These are phyloP conservation scores for Trametes cingulata DNA, from an alignment of 768 basidiomycete genomes.

Conservation along the genomic window DNA sequence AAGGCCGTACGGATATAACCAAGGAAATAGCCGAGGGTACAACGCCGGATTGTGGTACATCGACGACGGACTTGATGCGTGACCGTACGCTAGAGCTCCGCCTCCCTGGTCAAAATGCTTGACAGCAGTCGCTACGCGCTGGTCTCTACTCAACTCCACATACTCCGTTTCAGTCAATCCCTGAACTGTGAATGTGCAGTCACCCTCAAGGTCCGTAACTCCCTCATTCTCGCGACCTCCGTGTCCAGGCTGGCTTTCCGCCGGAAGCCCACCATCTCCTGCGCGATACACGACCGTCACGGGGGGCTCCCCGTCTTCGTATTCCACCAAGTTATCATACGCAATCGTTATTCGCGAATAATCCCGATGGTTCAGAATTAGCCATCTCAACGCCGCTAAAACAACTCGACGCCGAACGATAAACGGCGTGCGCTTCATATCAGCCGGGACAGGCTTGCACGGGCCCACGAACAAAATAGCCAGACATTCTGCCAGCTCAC, in stretches of 20 bases:
- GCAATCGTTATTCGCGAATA: neutral
- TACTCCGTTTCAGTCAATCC: constrained; percentile 32
- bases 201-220: neutral
- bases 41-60: constrained; percentile 37
- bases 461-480: no score
- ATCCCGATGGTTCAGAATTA: neutral
- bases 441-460: neutral
- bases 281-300: neutral
- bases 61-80: constrained; percentile 27
- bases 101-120: constrained; percentile 30
- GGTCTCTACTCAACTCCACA: constrained; percentile 15
- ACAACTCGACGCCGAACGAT: neutral
- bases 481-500: no score
- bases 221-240: neutral
- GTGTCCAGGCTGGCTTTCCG: neutral
- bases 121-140: constrained; percentile 29
- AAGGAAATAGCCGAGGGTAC: constrained; percentile 43
- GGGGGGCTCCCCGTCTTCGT: neutral
- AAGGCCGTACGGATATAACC: constrained; percentile 43
- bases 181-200: constrained; percentile 43
- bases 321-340: neutral
- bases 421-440: neutral
- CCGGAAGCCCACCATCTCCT: neutral
- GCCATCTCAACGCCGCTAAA: neutral
- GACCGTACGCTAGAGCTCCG: constrained; percentile 34